A percentile compares a stretch with the other conserved stretches of the same genome.
Evolutionary conservation across 306 rosid species (phyloP).

Genomic region (Begonia fuchsioides): DNA sequence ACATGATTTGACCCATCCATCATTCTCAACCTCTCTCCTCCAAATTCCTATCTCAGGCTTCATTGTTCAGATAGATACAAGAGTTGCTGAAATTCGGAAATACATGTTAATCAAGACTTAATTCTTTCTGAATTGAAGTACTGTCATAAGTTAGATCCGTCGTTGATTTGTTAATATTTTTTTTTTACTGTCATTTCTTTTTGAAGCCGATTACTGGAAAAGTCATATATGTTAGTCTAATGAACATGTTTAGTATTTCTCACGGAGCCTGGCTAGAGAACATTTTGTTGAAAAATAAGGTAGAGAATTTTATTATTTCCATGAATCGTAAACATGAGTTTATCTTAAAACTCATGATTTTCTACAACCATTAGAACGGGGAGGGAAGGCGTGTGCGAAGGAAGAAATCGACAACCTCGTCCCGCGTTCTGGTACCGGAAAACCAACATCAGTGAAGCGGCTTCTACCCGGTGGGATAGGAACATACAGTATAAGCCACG

Average conservation of each 20-base stretch:
- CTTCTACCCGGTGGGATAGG: slow-evolving; percentile 93
- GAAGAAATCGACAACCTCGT: slow-evolving; percentile 28
- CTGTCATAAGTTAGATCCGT: not conserved
- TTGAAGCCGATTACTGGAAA: too few species aligned
- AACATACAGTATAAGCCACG: slow-evolving; percentile 81
- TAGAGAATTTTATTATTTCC: too few species aligned
- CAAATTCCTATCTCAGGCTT: too few species aligned
- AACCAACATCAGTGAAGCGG: slow-evolving; percentile 55
- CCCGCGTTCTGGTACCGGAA: slow-evolving; percentile 16
- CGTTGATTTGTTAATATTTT: not conserved
- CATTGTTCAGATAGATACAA: too few species aligned
- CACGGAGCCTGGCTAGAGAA: too few species aligned
- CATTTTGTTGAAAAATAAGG: too few species aligned
- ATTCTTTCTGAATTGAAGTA: not conserved
- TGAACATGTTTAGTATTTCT: too few species aligned
- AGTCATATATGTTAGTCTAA: too few species aligned
- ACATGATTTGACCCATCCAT: not conserved
- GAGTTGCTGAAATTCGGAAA: too few species aligned
- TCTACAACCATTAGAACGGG: slow-evolving; percentile 71
- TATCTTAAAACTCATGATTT: slow-evolving; percentile 85
- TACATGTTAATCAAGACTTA: not conserved
- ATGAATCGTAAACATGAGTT: slow-evolving; percentile 28
- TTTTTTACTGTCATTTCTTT: not conserved
- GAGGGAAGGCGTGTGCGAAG: slow-evolving; percentile 37
- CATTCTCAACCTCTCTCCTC: not conserved